Percentiles rank a stretch among this genome's conserved stretches.
These are phyloP conservation scores for Plantago ovata DNA, from an alignment of 257 asterid genomes.

Conservation along the genomic window DNA sequence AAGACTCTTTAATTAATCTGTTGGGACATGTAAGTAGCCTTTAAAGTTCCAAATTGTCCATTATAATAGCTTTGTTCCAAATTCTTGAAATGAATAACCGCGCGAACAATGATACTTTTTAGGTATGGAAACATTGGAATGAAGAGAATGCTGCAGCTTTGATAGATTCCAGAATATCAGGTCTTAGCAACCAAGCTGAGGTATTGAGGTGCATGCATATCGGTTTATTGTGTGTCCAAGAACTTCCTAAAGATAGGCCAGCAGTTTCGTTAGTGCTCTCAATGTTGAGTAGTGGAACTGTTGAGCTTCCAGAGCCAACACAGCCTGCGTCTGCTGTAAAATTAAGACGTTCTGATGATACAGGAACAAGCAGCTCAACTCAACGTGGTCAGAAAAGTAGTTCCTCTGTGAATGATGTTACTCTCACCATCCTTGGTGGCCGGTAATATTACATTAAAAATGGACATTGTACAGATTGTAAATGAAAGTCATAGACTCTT, in stretches of 20 bases:
- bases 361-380: neutral
- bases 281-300: slow-evolving; percentile 31
- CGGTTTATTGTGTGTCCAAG: slow-evolving; percentile 45
- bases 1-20: slow-evolving; percentile 35
- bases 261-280: slow-evolving; percentile 24
- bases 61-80: too few species aligned
- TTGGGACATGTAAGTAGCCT: slow-evolving; percentile 43
- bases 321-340: slow-evolving; percentile 25
- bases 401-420: neutral
- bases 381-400: neutral
- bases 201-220: slow-evolving; percentile 35
- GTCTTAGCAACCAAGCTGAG: slow-evolving; percentile 20
- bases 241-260: slow-evolving; percentile 35
- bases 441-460: neutral
- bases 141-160: slow-evolving; percentile 13
- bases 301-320: slow-evolving; percentile 35
- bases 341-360: slow-evolving; percentile 1
- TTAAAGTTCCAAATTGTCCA: too few species aligned
- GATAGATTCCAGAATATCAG: slow-evolving; percentile 27
- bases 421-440: slow-evolving; percentile 2
- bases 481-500: too few species aligned
- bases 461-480: neutral
- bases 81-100: too few species aligned
- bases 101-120: neutral
- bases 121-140: slow-evolving; percentile 49